phyloP scores from a whole-genome alignment of 140 eudicot species.

The Ambrosia hybrid region DNA sequence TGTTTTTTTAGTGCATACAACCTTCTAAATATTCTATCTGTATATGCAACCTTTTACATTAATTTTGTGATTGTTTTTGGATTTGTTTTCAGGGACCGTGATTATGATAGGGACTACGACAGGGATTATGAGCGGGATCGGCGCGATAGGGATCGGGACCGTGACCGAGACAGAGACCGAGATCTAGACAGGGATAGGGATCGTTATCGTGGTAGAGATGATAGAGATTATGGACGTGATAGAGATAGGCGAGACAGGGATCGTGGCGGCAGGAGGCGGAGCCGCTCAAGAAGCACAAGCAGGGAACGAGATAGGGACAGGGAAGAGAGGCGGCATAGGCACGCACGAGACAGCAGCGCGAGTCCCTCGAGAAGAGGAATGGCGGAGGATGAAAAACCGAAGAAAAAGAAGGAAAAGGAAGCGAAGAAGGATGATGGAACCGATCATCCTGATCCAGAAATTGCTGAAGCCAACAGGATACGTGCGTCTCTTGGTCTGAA shows the following conservation, averaged over 20 bases:
- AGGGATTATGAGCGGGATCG: constrained; percentile 54
- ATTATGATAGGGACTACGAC: constrained; percentile 56
- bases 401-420: constrained; percentile 82
- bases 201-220: constrained; percentile 53
- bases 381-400: constrained; percentile 44
- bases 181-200: constrained; percentile 9
- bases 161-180: constrained; percentile 37
- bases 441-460: constrained; percentile 91
- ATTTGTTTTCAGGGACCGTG: constrained; percentile 52
- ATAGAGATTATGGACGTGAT: constrained; percentile 56
- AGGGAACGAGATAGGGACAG: constrained; percentile 72
- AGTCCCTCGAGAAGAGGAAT: constrained; percentile 67
- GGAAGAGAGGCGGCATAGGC: constrained; percentile 74
- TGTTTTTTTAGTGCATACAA: background rate
- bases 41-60: background rate
- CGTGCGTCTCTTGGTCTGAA: constrained; percentile 76
- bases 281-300: constrained; percentile 87
- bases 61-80: background rate
- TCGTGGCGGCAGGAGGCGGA: constrained; percentile 75
- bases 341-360: constrained; percentile 48
- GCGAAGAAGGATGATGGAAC: constrained; percentile 82
- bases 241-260: constrained; percentile 79
- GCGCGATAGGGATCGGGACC: constrained; percentile 59
- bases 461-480: constrained; percentile 75
- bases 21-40: no score